phyloP scores from a whole-genome alignment of 2,329 filamentous ascomycete species.

The Lachnellula subtilissima region DNA sequence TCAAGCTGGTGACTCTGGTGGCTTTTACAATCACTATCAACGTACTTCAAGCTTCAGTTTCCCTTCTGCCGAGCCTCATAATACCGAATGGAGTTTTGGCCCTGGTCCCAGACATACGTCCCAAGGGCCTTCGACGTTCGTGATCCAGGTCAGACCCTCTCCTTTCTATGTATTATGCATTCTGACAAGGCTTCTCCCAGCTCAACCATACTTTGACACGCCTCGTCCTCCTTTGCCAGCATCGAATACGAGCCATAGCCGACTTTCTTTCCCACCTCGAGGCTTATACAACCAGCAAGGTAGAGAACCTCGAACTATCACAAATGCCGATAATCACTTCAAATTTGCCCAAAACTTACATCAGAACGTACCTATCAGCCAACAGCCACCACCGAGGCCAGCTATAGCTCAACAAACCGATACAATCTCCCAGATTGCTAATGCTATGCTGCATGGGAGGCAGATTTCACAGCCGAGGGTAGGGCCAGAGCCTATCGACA shows the following conservation, averaged over 20 bases:
- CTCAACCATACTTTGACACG: neutral
- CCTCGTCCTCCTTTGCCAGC: neutral
- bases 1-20: conserved; percentile 14
- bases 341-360: conserved; percentile 23
- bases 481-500: conserved; percentile 5
- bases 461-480: conserved; percentile 8
- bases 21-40: conserved; percentile 4
- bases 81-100: conserved; percentile 11
- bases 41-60: conserved; percentile 2
- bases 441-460: conserved; percentile 22
- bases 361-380: conserved; percentile 13
- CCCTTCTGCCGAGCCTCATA: conserved; percentile 3
- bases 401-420: conserved; percentile 9
- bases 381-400: conserved; percentile 1
- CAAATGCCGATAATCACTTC: conserved; percentile 27
- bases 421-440: conserved; percentile 18
- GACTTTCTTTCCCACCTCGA: conserved; percentile 22
- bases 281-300: conserved; percentile 14
- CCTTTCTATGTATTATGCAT: neutral
- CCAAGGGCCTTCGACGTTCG: conserved; percentile 5
- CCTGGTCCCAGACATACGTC: conserved; percentile 6
- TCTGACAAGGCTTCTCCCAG: neutral
- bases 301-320: conserved; percentile 14
- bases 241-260: conserved; percentile 5
- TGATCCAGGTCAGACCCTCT: conserved; percentile 9